Base-by-base conservation (phyloP, 2,329 filamentous ascomycete species). In the Lasiodiplodia hormozganensis region DNA sequence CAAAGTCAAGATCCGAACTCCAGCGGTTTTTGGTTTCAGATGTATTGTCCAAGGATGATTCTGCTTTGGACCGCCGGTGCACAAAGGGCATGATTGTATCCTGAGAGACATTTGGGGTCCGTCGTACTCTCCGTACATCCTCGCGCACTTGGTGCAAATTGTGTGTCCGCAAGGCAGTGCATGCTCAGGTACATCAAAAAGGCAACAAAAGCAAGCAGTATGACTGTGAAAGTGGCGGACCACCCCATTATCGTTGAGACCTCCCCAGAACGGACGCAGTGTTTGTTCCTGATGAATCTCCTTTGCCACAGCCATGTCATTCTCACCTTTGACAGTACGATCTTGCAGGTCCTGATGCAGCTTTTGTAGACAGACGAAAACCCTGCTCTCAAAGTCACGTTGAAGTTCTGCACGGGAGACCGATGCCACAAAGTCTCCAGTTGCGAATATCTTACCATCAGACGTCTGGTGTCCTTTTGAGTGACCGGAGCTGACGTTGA, bases 201-300 rank as follows among this genome's bases (percentile, higher is more conserved):
- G 73, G 69, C 84, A 86, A 64, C 78, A 82, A 68, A 84, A 83
- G 69, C 84, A 86, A 2, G 81, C 80, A 0, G 79, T 74, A 70
- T 84, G 82, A 49, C 79, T 84, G 18, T 80, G 74, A 57, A 81
- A 76, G 23, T 53, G 34, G 69, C 69, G n/a, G 10, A 1, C n/a
- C 12, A 2, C 47, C 47, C 10, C 47, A 3, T 64, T 71, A 70
- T n/a, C 74, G 72, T 70, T 78, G 83, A 72, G 82, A 83, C 16
- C 43, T 36, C 36, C 68, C 71, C 52, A 78, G 67, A 25, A 77
- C 71, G 10, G 68, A 10, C 31, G 31, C 1, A 34, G 2, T 0
- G 31, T 34, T 34, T 34, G 62, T 1, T 72, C 71, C 34, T 74
- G 72, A 38, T 81, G 75, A 4, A 77, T 73, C 2, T 71, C 57